These are phyloP conservation scores for Colletotrichum tropicicola DNA, from an alignment of 2,329 filamentous ascomycete species.

Conservation along the genomic window DNA sequence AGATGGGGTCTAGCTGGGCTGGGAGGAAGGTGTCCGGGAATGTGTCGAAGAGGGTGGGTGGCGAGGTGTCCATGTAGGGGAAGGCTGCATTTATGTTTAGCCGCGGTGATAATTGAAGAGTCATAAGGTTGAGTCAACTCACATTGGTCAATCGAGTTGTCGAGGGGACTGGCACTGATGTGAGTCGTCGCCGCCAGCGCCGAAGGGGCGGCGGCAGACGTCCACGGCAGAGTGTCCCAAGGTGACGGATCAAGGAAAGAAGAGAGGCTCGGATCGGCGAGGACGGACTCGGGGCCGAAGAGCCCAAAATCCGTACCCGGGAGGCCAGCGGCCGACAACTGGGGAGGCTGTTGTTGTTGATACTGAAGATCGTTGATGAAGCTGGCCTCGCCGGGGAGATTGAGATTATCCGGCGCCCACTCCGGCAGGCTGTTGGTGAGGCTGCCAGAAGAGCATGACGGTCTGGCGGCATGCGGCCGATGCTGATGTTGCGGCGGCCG, in stretches of 20 bases:
- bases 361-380: constrained; percentile 3
- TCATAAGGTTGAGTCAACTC: background rate
- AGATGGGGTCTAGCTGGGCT: constrained; percentile 8
- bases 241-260: constrained; percentile 16
- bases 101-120: background rate
- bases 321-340: constrained; percentile 20
- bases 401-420: constrained; percentile 22
- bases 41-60: constrained; percentile 25
- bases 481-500: constrained; percentile 15
- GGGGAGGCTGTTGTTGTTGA: background rate
- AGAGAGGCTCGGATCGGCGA: constrained; percentile 16
- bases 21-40: constrained; percentile 13
- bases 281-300: constrained; percentile 18
- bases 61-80: constrained; percentile 19
- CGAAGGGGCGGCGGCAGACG: constrained; percentile 3
- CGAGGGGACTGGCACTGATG: constrained; percentile 25
- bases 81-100: constrained; percentile 16
- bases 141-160: constrained; percentile 20
- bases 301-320: constrained; percentile 23
- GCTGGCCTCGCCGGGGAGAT: constrained; percentile 17
- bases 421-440: constrained; percentile 1
- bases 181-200: constrained; percentile 5
- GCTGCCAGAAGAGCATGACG: constrained; percentile 17
- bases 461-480: constrained; percentile 4
- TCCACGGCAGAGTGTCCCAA: constrained; percentile 25